phyloP scores from a whole-genome alignment of 495 filamentous ascomycete genomes.

The Talaromyces stipitatus region DNA sequence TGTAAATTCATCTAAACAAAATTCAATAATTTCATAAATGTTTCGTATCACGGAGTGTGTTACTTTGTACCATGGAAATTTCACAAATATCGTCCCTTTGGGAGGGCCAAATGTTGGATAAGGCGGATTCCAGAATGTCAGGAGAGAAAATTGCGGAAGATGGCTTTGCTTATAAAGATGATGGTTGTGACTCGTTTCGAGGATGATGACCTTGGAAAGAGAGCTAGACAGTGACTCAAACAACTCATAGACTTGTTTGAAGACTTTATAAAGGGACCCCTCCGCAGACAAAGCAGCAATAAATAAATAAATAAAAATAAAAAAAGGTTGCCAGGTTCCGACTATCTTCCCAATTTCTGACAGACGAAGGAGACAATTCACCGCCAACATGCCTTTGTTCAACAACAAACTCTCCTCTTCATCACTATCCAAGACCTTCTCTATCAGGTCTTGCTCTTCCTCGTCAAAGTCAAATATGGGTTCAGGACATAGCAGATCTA shows the following conservation, averaged over 20 bases:
- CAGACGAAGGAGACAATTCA: background rate
- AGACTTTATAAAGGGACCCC: background rate
- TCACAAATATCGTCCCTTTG: background rate
- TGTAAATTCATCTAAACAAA: no score
- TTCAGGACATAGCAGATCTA: background rate
- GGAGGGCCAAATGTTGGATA: background rate
- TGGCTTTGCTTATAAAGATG: background rate
- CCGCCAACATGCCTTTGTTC: background rate
- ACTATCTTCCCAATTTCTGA: background rate
- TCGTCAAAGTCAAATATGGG: background rate
- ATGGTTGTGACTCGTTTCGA: background rate
- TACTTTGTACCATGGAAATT: no score
- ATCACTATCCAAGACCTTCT: background rate
- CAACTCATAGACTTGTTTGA: background rate
- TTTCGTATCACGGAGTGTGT: no score
- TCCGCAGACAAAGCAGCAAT: no score
- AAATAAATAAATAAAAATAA: background rate
- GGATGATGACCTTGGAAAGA: background rate
- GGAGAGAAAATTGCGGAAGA: background rate
- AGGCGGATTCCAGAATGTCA: background rate
- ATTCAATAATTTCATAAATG: no score
- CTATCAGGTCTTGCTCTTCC: background rate
- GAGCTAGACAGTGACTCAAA: background rate
- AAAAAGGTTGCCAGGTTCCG: background rate
- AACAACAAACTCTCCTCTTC: background rate